Percentiles rank a stretch among this genome's conserved stretches.
These are phyloP conservation scores for Quercus agrifolia DNA, from an alignment of 306 rosid species.

Conservation along the genomic window DNA sequence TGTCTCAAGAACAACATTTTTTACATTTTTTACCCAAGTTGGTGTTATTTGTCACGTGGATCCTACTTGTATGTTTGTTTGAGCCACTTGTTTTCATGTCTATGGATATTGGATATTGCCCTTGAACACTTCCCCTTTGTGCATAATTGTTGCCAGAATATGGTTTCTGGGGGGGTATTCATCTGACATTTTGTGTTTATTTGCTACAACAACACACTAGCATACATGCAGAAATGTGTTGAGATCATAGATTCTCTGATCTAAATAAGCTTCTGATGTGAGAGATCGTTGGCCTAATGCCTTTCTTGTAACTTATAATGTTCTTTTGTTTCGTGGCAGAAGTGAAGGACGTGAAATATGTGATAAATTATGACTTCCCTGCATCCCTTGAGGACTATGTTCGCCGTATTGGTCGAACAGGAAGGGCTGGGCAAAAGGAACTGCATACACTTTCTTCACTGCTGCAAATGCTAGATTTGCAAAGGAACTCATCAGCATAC, in stretches of 20 bases:
- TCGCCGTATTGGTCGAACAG: conserved; percentile 96
- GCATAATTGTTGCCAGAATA: neutral
- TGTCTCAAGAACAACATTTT: neutral
- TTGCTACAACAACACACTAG: neutral
- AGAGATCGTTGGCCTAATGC: neutral
- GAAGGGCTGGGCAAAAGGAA: conserved; percentile 99
- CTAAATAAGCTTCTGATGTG: neutral
- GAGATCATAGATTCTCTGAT: neutral
- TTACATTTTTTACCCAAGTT: neutral
- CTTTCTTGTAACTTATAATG: neutral
- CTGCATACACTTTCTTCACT: conserved; percentile 93
- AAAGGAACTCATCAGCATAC: conserved; percentile 80
- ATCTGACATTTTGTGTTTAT: neutral
- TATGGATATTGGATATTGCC: neutral
- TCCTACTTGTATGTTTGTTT: too few relatives aligned
- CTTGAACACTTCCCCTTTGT: neutral
- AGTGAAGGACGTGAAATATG: conserved; percentile 93
- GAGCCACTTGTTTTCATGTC: neutral
- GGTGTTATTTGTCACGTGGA: too few relatives aligned
- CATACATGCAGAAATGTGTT: neutral
- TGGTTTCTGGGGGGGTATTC: neutral
- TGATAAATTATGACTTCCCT: conserved; percentile 91
- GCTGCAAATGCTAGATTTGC: conserved; percentile 97
- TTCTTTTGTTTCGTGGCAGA: conserved; percentile 45
- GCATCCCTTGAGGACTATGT: conserved; percentile 99